Percentiles rank a stretch among this genome's conserved stretches.
These are phyloP conservation scores for Cystoderma amianthinum DNA, from an alignment of 768 basidiomycete genomes.

Conservation along the genomic window DNA sequence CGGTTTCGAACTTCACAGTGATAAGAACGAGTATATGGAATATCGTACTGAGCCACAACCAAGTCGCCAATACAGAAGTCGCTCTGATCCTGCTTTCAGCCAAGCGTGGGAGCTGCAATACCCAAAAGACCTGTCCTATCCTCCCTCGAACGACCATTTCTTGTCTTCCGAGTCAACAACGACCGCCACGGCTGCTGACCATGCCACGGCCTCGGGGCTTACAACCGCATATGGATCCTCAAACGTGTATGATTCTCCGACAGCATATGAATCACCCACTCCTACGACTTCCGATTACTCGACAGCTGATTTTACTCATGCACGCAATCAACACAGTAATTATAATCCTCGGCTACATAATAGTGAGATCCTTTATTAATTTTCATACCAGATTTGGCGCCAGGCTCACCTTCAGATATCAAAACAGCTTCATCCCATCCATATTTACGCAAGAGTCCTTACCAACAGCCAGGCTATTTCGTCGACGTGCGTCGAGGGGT, in stretches of 20 bases:
- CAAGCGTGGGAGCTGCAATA: background rate
- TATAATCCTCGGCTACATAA: slow-evolving; percentile 7
- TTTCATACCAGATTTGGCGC: background rate
- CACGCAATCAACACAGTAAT: background rate
- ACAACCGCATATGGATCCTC: no score
- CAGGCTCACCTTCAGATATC: background rate
- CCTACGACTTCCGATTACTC: background rate
- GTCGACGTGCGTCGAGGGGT: background rate
- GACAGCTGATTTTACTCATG: slow-evolving; percentile 4
- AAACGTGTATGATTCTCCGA: background rate
- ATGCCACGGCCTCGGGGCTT: no score
- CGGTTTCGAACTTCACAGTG: slow-evolving; percentile 24
- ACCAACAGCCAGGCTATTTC: background rate
- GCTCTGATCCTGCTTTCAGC: slow-evolving; percentile 3
- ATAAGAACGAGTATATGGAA: slow-evolving; percentile 11
- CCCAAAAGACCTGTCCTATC: background rate
- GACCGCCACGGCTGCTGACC: background rate
- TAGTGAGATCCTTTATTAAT: slow-evolving; percentile 5
- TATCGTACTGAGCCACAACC: background rate
- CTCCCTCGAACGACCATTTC: background rate
- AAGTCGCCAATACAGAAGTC: background rate
- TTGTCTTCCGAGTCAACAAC: background rate
- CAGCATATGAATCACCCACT: background rate
- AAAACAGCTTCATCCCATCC: slow-evolving; percentile 14
- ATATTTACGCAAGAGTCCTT: slow-evolving; percentile 12